These are phyloP conservation scores for Fusarium coicis DNA, from an alignment of 2,329 filamentous ascomycete genomes.

Conservation along the genomic window DNA sequence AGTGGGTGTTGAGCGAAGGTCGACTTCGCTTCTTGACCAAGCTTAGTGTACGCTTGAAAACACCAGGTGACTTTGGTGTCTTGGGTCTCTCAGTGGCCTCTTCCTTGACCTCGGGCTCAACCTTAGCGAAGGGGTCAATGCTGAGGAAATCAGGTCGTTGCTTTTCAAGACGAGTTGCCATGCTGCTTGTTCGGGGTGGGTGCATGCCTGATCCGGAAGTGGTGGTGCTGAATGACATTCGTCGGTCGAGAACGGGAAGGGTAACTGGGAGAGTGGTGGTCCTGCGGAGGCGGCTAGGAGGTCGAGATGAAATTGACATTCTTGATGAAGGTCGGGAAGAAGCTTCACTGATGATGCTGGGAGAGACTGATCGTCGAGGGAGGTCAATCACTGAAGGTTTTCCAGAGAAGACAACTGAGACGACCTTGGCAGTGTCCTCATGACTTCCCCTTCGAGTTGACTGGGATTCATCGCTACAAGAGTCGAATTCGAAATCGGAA, in stretches of 20 bases:
- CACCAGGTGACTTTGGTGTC: slow-evolving; percentile 54
- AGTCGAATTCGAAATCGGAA: slow-evolving; percentile 65
- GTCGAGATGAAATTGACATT: slow-evolving; percentile 30
- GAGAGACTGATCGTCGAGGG: slow-evolving; percentile 57
- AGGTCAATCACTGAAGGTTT: slow-evolving; percentile 69
- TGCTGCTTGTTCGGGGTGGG: slow-evolving; percentile 57
- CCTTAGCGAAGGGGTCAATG: slow-evolving; percentile 62
- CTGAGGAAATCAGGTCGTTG: slow-evolving; percentile 61
- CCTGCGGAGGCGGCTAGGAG: slow-evolving; percentile 43
- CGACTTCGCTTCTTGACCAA: slow-evolving; percentile 66
- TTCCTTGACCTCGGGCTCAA: slow-evolving; percentile 43
- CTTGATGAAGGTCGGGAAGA: slow-evolving; percentile 42
- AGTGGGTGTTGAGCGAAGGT: slow-evolving; percentile 55
- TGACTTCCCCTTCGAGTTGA: slow-evolving; percentile 54
- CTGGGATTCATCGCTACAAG: slow-evolving; percentile 51
- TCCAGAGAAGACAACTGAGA: slow-evolving; percentile 69
- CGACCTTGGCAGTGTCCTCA: slow-evolving; percentile 67
- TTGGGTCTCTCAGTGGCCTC: slow-evolving; percentile 48
- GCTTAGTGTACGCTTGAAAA: slow-evolving; percentile 65
- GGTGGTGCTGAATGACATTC: slow-evolving; percentile 49
- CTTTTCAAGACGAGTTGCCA: slow-evolving; percentile 51
- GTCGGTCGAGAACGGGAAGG: slow-evolving; percentile 48
- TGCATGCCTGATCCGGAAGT: slow-evolving; percentile 49
- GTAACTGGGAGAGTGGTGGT: slow-evolving; percentile 50
- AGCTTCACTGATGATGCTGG: slow-evolving; percentile 48